Conservation (phyloP, 2,329 filamentous ascomycete genomes). For the Aspergillus aculeatinus region DNA sequence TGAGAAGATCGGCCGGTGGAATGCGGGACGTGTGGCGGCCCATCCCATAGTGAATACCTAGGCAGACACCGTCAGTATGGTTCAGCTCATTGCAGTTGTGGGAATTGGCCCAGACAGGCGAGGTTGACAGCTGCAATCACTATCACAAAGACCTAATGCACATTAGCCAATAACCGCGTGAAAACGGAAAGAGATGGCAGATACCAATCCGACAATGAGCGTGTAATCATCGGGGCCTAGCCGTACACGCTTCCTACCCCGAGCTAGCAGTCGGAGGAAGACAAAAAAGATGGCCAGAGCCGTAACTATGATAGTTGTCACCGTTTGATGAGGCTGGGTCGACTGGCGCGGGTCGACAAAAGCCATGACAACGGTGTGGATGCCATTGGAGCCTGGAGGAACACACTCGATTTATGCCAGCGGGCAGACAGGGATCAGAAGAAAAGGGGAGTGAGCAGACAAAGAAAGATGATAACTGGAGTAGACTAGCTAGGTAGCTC, state of each 20-base stretch:
- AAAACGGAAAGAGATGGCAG: not conserved
- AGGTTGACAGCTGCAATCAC: not conserved
- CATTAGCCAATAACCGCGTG: not conserved
- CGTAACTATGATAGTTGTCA: too few relatives aligned
- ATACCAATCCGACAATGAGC: constrained; percentile 1
- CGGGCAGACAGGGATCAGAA: too few relatives aligned
- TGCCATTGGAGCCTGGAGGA: too few relatives aligned
- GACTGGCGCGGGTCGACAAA: too few relatives aligned
- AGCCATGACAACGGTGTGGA: too few relatives aligned
- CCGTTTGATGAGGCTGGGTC: too few relatives aligned
- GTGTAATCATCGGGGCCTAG: constrained; percentile 4
- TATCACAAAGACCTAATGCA: not conserved
- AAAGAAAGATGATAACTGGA: too few relatives aligned
- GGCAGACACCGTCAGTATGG: not conserved
- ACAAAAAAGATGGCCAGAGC: too few relatives aligned
- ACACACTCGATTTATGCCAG: too few relatives aligned
- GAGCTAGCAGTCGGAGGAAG: too few relatives aligned
- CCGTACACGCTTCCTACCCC: not conserved
- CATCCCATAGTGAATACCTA: constrained; percentile 7
- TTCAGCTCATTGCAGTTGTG: not conserved
- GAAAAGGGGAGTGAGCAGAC: too few relatives aligned
- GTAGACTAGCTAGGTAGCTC: too few relatives aligned
- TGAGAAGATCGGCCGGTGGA: not conserved
- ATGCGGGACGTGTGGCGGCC: not conserved
- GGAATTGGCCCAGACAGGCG: not conserved